Percentiles rank a stretch among this genome's conserved stretches.
Conservation (phyloP, 75 land plant species). For the Isoetes taiwanensis region DNA sequence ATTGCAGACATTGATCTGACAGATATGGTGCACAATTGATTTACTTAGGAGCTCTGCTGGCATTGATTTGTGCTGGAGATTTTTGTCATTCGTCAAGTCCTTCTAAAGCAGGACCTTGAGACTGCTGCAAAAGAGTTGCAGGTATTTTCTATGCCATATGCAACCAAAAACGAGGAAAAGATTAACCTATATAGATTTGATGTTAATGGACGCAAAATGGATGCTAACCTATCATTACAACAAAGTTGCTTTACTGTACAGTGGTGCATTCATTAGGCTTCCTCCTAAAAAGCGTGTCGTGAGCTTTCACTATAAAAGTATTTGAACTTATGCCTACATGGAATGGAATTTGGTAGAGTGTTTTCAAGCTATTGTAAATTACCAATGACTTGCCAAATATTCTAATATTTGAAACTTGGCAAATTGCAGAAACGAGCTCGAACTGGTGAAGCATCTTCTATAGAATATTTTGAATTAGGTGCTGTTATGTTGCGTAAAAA, state of each 20-base stretch:
- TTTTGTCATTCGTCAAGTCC: conserved; percentile 5
- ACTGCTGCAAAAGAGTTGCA: neutral
- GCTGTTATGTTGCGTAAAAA: conserved; percentile 3
- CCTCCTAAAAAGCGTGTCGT: neutral
- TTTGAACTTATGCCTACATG: neutral
- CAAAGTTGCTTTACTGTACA: neutral
- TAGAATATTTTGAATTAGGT: neutral
- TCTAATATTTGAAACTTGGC: neutral
- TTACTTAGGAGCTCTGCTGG: no score
- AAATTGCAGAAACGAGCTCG: neutral
- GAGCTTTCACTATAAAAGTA: neutral
- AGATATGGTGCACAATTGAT: no score
- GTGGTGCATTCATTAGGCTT: neutral
- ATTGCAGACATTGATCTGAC: no score
- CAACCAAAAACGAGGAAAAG: no score
- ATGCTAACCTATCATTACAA: neutral
- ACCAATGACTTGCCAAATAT: neutral
- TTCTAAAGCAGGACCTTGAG: neutral
- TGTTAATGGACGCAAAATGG: neutral
- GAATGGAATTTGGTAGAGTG: neutral
- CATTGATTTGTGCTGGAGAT: no score
- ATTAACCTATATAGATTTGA: neutral
- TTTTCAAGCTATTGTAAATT: no score
- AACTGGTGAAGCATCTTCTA: neutral
- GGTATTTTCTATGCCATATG: neutral